A percentile compares a stretch with the other conserved stretches of the same genome.
phyloP scores from a whole-genome alignment of 202 grass and related monocot genomes.

The Brachypodium distachyon region DNA sequence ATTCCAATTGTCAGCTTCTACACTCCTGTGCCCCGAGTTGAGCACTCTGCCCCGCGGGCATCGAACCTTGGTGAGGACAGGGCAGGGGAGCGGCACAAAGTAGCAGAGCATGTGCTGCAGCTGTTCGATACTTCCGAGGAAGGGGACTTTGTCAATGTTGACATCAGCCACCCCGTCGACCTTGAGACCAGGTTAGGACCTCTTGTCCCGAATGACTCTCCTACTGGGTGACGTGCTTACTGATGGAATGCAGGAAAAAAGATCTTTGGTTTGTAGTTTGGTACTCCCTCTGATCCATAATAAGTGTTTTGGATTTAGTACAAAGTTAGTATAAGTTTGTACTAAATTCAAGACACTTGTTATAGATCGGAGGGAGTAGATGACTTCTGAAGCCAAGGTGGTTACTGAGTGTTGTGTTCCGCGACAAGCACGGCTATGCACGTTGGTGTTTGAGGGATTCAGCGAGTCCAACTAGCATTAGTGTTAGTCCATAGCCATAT shows the following conservation, averaged over 20 bases:
- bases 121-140: constrained; percentile 46
- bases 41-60: background rate
- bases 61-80: background rate
- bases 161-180: constrained; percentile 38
- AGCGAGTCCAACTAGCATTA: background rate
- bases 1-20: background rate
- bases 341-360: no score
- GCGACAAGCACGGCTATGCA: background rate
- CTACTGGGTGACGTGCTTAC: no score
- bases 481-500: background rate
- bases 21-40: background rate
- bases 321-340: no score
- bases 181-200: constrained; percentile 48
- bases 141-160: constrained; percentile 29
- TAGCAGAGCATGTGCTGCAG: constrained; percentile 32
- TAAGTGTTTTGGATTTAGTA: no score
- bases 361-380: no score
- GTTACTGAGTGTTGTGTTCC: background rate
- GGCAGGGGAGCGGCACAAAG: constrained; percentile 15
- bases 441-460: background rate
- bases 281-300: no score
- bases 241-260: background rate
- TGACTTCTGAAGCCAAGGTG: background rate
- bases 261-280: background rate
- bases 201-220: background rate